These are phyloP conservation scores for Saturnispora sekii DNA, from an alignment of 805 yeast species.

Conservation along the genomic window DNA sequence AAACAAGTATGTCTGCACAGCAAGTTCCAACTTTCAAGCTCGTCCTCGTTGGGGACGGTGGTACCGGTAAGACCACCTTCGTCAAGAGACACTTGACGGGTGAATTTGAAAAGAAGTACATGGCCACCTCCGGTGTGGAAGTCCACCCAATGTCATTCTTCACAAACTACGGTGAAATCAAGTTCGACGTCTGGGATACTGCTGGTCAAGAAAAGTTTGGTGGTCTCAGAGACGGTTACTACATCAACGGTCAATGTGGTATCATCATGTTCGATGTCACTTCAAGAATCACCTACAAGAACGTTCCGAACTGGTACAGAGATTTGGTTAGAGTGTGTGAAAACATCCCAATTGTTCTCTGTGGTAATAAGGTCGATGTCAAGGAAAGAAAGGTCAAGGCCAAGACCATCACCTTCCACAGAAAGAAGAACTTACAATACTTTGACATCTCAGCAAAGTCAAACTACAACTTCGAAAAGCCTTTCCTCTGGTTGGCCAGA, in stretches of 20 bases:
- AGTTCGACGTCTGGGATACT: slow-evolving; percentile 99
- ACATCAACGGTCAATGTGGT: slow-evolving; percentile 99
- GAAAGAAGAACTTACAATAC: slow-evolving; percentile 99
- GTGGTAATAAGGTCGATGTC: slow-evolving; percentile 99
- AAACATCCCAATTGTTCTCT: slow-evolving; percentile 96
- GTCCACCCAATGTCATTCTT: slow-evolving; percentile 97
- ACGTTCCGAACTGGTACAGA: slow-evolving; percentile 99
- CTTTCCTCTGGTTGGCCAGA: slow-evolving; percentile 99
- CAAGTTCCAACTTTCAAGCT: slow-evolving; percentile 91
- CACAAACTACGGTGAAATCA: slow-evolving; percentile 98
- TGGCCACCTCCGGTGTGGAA: slow-evolving; percentile 98
- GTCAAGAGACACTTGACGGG: slow-evolving; percentile 99
- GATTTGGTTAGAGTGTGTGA: slow-evolving; percentile 99
- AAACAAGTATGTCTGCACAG: slow-evolving; percentile 38
- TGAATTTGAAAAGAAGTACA: slow-evolving; percentile 97
- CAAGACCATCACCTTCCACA: slow-evolving; percentile 99
- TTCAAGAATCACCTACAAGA: slow-evolving; percentile 97
- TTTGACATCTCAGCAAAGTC: slow-evolving; percentile 99
- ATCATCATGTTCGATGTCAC: slow-evolving; percentile 99
- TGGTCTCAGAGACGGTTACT: slow-evolving; percentile 99
- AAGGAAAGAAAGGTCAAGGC: slow-evolving; percentile 99
- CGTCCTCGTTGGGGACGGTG: slow-evolving; percentile 99
- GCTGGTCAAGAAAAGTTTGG: slow-evolving; percentile 99
- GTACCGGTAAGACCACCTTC: slow-evolving; percentile 99
- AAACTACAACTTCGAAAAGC: slow-evolving; percentile 98